These are phyloP conservation scores for Trebouxia sp. DNA, from an alignment of 139 green algal species.

Conservation along the genomic window DNA sequence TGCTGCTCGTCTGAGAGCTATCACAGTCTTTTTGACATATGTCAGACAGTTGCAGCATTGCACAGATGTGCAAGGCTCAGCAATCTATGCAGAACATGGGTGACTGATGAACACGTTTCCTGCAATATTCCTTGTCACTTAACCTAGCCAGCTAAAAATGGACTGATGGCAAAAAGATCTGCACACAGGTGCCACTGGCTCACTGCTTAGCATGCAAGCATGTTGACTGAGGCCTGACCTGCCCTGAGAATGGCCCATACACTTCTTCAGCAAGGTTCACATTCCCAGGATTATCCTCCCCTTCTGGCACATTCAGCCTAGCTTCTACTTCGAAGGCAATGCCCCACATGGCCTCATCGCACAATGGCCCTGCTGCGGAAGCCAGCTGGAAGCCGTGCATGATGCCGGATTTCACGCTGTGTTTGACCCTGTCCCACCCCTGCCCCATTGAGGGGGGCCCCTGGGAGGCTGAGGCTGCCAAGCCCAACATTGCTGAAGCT, in stretches of 20 bases:
- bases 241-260: slow-evolving; percentile 85
- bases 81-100: too few species aligned
- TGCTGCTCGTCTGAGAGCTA: neutral
- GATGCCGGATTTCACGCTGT: slow-evolving; percentile 73
- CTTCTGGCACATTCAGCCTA: slow-evolving; percentile 36
- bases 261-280: slow-evolving; percentile 73
- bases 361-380: slow-evolving; percentile 84
- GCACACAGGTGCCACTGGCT: too few species aligned
- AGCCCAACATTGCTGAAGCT: neutral
- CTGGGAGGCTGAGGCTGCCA: neutral
- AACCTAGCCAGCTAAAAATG: too few species aligned
- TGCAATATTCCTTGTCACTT: too few species aligned
- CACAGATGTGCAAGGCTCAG: too few species aligned
- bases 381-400: slow-evolving; percentile 92
- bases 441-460: neutral
- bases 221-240: slow-evolving; percentile 65
- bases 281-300: slow-evolving; percentile 6
- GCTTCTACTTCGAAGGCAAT: slow-evolving; percentile 77
- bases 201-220: too few species aligned
- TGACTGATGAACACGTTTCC: too few species aligned
- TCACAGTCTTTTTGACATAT: too few species aligned
- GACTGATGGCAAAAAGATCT: neutral
- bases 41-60: too few species aligned
- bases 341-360: slow-evolving; percentile 95
- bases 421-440: slow-evolving; percentile 3